Percentiles rank a stretch among this genome's conserved stretches.
These are phyloP conservation scores for Talaromyces thailandensis DNA, from an alignment of 495 filamentous ascomycete species.

Conservation along the genomic window DNA sequence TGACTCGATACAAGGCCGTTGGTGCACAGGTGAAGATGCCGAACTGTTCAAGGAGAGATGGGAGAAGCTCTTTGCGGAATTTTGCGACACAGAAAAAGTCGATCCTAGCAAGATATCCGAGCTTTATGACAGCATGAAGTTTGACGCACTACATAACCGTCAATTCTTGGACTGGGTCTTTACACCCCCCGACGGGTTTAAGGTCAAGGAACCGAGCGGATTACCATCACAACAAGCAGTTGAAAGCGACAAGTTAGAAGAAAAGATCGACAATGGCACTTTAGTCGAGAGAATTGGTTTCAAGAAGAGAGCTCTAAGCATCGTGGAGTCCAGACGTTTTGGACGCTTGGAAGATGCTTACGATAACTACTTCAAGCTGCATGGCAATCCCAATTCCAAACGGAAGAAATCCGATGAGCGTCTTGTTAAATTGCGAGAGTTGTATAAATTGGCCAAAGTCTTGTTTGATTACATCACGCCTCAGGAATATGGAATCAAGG, in stretches of 20 bases:
- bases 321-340: slow-evolving; percentile 33
- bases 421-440: slow-evolving; percentile 78
- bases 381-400: slow-evolving; percentile 63
- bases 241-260: slow-evolving; percentile 21
- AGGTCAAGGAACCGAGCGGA: slow-evolving; percentile 20
- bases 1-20: slow-evolving; percentile 72
- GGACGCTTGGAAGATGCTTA: slow-evolving; percentile 38
- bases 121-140: slow-evolving; percentile 98
- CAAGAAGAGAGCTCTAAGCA: slow-evolving; percentile 29
- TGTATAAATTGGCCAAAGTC: slow-evolving; percentile 88
- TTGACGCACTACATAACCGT: slow-evolving; percentile 93
- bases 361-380: slow-evolving; percentile 78
- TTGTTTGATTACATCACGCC: slow-evolving; percentile 97
- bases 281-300: slow-evolving; percentile 41
- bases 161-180: slow-evolving; percentile 98
- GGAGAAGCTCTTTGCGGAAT: slow-evolving; percentile 97
- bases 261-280: slow-evolving; percentile 26
- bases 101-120: slow-evolving; percentile 98
- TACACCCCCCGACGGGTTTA: slow-evolving; percentile 63
- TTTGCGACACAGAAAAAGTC: slow-evolving; percentile 92
- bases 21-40: slow-evolving; percentile 94
- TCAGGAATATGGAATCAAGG: slow-evolving; percentile 93
- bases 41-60: slow-evolving; percentile 92
- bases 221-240: neutral
- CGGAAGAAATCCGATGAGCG: slow-evolving; percentile 78